Conservation (phyloP, 2,329 filamentous ascomycete genomes). For the Zymoseptoria brevis region DNA sequence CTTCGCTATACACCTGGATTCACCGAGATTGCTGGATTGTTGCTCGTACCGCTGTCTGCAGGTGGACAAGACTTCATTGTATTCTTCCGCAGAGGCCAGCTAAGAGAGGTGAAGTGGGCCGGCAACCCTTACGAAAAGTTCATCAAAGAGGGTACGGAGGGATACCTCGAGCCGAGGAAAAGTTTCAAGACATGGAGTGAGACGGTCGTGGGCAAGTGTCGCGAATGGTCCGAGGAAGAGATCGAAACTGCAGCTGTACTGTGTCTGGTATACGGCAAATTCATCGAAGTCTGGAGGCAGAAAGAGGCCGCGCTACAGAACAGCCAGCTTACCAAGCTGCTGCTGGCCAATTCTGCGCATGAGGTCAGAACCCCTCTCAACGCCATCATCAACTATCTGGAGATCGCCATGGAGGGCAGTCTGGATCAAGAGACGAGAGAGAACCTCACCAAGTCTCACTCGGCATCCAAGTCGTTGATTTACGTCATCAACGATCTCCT, state of each 20-base stretch:
- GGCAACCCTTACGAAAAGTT: slow-evolving; percentile 79
- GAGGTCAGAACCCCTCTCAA: slow-evolving; percentile 87
- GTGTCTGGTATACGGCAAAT: slow-evolving; percentile 79
- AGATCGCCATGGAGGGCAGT: slow-evolving; percentile 76
- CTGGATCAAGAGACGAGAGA: slow-evolving; percentile 78
- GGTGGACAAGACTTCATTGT: slow-evolving; percentile 79
- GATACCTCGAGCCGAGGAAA: slow-evolving; percentile 67
- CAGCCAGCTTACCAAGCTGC: slow-evolving; percentile 67
- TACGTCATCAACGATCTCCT: slow-evolving; percentile 91
- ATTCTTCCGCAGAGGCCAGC: slow-evolving; percentile 74
- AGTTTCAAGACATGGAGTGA: slow-evolving; percentile 79
- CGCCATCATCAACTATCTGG: slow-evolving; percentile 89
- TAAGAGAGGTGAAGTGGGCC: slow-evolving; percentile 74
- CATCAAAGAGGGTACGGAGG: slow-evolving; percentile 61
- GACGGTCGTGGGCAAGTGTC: slow-evolving; percentile 69
- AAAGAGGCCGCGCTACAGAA: slow-evolving; percentile 78
- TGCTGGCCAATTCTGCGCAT: slow-evolving; percentile 82
- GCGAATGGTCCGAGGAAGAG: slow-evolving; percentile 84
- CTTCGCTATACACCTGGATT: slow-evolving; percentile 74
- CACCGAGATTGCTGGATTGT: slow-evolving; percentile 63
- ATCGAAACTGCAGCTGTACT: slow-evolving; percentile 81
- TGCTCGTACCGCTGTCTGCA: slow-evolving; percentile 72
- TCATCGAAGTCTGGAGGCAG: slow-evolving; percentile 88
- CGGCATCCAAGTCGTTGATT: slow-evolving; percentile 83
- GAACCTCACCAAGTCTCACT: slow-evolving; percentile 75